Percentiles rank a stretch among this genome's conserved stretches.
These are phyloP conservation scores for Beauveria caledonica DNA, from an alignment of 2,329 filamentous ascomycete species.

Conservation along the genomic window DNA sequence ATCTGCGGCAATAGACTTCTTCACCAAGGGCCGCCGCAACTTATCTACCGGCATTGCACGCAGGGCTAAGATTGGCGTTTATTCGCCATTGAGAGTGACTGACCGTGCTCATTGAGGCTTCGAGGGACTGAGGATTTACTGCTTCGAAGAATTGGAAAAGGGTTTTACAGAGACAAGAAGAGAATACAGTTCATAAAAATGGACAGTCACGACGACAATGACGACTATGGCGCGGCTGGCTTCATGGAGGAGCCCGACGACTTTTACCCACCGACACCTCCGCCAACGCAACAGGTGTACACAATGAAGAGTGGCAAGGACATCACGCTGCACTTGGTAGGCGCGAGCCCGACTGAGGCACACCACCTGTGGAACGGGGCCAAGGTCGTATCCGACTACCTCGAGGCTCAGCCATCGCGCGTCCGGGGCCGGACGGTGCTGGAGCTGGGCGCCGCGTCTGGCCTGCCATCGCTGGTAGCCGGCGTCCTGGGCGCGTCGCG, in stretches of 20 bases:
- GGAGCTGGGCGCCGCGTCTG: slow-evolving; percentile 83
- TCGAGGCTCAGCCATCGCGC: slow-evolving; percentile 60
- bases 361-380: slow-evolving; percentile 89
- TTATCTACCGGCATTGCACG: neutral
- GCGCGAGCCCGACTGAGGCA: slow-evolving; percentile 81
- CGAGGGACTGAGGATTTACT: neutral
- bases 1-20: too few species aligned
- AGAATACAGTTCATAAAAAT: neutral
- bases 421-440: slow-evolving; percentile 65
- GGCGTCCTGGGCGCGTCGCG: slow-evolving; percentile 61
- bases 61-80: neutral
- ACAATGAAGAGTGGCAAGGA: slow-evolving; percentile 56
- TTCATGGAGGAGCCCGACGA: slow-evolving; percentile 76
- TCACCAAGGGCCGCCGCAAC: too few species aligned
- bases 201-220: slow-evolving; percentile 17
- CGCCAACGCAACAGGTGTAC: slow-evolving; percentile 66
- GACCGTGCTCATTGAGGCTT: neutral
- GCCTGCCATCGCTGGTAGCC: slow-evolving; percentile 72
- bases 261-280: slow-evolving; percentile 70
- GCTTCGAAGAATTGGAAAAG: neutral
- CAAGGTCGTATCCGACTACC: slow-evolving; percentile 66
- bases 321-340: slow-evolving; percentile 70
- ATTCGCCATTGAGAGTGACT: neutral
- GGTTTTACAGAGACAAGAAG: too few species aligned
- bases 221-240: slow-evolving; percentile 31